These are phyloP conservation scores for Hyaloscypha bicolor DNA, from an alignment of 495 filamentous ascomycete genomes.

Conservation along the genomic window DNA sequence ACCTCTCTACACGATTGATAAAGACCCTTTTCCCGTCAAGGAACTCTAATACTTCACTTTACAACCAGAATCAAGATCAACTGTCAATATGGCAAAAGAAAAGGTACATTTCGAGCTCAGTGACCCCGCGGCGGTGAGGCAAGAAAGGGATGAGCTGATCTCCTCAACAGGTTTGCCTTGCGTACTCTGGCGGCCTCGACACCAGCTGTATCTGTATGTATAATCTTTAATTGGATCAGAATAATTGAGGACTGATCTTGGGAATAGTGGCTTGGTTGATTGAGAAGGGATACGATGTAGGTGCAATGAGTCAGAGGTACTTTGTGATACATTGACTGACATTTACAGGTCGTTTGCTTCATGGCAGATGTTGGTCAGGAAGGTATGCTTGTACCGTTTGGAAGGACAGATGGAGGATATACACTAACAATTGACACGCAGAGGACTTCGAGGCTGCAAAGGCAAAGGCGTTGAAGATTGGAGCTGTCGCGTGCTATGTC, in stretches of 20 bases:
- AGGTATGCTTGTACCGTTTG: constrained; percentile 33
- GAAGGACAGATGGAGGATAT: not conserved
- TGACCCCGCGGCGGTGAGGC: constrained; percentile 20
- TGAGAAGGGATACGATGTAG: constrained; percentile 58
- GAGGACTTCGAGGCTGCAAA: constrained; percentile 69
- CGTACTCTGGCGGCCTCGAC: constrained; percentile 60
- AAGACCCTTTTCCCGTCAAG: not conserved
- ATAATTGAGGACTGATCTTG: constrained; percentile 22
- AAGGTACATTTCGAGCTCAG: constrained; percentile 35
- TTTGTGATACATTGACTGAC: not conserved
- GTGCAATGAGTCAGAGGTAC: not conserved
- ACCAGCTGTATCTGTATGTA: constrained; percentile 58
- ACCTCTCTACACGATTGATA: not conserved
- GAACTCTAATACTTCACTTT: not conserved
- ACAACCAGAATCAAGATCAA: constrained; percentile 2
- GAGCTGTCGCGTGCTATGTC: constrained; percentile 64
- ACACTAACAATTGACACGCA: constrained; percentile 21
- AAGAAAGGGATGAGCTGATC: constrained; percentile 19
- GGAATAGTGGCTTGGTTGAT: constrained; percentile 61
- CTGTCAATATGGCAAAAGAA: constrained; percentile 40
- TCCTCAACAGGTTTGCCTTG: constrained; percentile 43
- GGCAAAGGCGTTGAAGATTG: constrained; percentile 68
- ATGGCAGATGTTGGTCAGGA: constrained; percentile 68
- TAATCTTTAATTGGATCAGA: not conserved
- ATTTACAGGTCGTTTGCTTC: constrained; percentile 36